Conservation (phyloP, 257 asterid species). For the Solanum dulcamara region DNA sequence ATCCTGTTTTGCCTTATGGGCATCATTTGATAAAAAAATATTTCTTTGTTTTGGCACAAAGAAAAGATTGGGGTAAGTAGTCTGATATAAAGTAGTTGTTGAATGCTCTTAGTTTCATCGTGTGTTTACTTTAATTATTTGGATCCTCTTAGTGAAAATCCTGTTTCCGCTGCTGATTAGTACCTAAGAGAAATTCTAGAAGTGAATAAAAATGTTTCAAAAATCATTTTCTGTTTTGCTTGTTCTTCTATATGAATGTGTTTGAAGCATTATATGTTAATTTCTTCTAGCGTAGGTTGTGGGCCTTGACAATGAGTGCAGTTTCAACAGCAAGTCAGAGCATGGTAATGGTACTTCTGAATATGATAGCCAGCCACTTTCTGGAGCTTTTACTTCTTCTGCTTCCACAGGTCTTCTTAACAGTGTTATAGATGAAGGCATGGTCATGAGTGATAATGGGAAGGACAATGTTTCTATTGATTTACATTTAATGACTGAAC, state of each 20-base stretch:
- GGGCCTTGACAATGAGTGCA: slow-evolving; percentile 41
- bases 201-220: not conserved
- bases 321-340: slow-evolving; percentile 42
- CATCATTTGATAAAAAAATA: not conserved
- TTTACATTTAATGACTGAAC: slow-evolving; percentile 66
- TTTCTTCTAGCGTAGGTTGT: slow-evolving; percentile 27
- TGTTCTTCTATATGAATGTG: not conserved
- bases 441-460: slow-evolving; percentile 39
- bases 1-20: not conserved
- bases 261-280: not conserved
- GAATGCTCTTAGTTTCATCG: not conserved
- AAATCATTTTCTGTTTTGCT: not conserved
- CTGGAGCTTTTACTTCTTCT: slow-evolving; percentile 28
- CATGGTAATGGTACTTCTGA: slow-evolving; percentile 56
- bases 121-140: not conserved
- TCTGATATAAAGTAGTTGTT: no score
- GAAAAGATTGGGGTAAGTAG: not conserved
- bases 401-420: slow-evolving; percentile 33
- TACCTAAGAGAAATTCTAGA: not conserved
- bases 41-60: not conserved
- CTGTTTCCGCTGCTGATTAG: not conserved
- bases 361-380: slow-evolving; percentile 40
- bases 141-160: not conserved
- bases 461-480: slow-evolving; percentile 31
- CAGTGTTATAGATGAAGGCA: slow-evolving; percentile 44